Base-by-base conservation (phyloP, 2,329 filamentous ascomycete genomes). In the Chalaropsis thielavioides region DNA sequence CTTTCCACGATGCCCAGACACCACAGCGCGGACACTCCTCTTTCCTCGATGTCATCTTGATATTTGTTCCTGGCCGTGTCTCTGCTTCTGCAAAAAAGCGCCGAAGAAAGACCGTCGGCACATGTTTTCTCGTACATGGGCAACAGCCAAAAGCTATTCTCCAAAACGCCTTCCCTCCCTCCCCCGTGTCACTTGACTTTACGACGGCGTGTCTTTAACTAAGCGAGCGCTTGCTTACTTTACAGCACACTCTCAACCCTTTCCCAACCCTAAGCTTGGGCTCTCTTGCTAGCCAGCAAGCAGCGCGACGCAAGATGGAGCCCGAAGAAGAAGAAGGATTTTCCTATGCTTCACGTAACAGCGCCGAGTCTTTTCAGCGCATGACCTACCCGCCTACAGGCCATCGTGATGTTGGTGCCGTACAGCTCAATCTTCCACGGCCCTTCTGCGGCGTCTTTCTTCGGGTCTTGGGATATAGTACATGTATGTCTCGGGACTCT, bases 211-310 rank as follows among this genome's bases (percentile, higher is more conserved):
- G 27, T 24, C 27, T 56, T 31, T 3, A 15, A 17, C 51, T 56
- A 56, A 56, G 51, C 51, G 51, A 56, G 51, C 51, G 51, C 51
- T 56, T n/a, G n/a, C n/a, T n/a, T n/a, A n/a, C n/a, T n/a, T n/a
- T 56, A 56, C 17, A 13, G 24, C 24, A 56, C 24, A 17, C 51
- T 17, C 13, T 3, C 13, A 56, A 17, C 17, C 27, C 24, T 35
- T 17, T 15, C 7, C 27, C 15, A 27, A 15, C 51, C 51, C 24
- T 51, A 19, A 19, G 44, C 17, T 7, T 3, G 31, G 31, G 31
- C 43, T 19, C 43, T 19, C n/a, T 44, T 13, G 11, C 7, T 44
- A 13, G 15, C 19, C 15, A 8, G 10, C 24, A 3, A 13, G 49
- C n/a, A 15, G 2, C 24, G 13, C 49, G 49, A 15, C 22, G 27